Conservation (phyloP, 257 asterid species). For the Solanum pennellii region DNA sequence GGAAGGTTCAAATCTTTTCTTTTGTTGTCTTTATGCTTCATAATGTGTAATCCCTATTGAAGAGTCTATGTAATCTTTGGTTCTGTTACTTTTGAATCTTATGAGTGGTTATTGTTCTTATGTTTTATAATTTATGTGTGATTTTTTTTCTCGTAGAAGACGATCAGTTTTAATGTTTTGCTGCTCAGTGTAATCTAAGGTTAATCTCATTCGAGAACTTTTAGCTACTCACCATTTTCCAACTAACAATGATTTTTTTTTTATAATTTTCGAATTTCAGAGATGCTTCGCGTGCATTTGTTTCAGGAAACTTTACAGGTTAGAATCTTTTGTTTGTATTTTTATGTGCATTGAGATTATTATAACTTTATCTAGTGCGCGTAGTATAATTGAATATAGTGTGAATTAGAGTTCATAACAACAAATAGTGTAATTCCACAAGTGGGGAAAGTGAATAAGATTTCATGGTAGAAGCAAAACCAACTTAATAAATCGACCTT, state of each 20-base stretch:
- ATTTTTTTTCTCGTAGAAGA: not conserved
- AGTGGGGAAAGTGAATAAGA: not conserved
- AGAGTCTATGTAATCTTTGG: not conserved
- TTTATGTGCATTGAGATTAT: not conserved
- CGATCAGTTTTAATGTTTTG: not conserved
- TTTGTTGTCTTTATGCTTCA: not conserved
- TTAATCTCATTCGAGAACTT: not conserved
- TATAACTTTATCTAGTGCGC: not conserved
- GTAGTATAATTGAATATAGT: not conserved
- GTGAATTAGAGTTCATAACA: not conserved
- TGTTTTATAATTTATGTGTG: not conserved
- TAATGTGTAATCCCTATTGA: not conserved
- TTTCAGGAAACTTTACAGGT: conserved; percentile 93
- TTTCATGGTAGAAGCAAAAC: not conserved
- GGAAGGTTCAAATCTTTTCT: conserved; percentile 42
- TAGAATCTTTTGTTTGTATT: not conserved
- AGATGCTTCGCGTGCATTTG: conserved; percentile 96
- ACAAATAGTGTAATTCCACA: not conserved
- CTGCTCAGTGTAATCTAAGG: not conserved
- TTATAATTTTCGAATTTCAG: conserved; percentile 14
- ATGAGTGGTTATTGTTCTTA: not conserved
- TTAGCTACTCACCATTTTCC: not conserved
- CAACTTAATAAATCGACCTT: not conserved
- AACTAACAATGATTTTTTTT: not conserved
- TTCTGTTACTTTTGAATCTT: not conserved